Evolutionary conservation across 1,139 yeast genomes (phyloP).

Genomic region (Ogataea hybrid): DNA sequence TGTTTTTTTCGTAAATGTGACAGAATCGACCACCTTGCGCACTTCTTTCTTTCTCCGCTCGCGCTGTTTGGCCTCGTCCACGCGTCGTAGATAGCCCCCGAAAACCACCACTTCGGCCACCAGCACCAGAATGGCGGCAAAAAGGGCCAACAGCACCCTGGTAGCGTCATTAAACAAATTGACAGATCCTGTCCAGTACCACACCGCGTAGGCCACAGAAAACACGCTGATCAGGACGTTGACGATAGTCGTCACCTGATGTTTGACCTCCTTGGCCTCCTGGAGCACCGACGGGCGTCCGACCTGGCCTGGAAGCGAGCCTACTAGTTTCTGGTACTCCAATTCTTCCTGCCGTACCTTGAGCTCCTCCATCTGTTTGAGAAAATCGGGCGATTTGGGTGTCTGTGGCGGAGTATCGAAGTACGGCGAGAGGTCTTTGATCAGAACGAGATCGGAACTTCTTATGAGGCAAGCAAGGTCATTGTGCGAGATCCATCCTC

Average conservation of each 20-base stretch:
- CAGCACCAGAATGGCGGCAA: constrained; percentile 68
- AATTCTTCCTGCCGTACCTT: constrained; percentile 55
- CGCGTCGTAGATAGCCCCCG: constrained; percentile 67
- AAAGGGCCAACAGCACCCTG: constrained; percentile 66
- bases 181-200: constrained; percentile 86
- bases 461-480: constrained; percentile 19
- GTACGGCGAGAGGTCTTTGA: constrained; percentile 33
- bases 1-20: constrained; percentile 19
- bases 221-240: constrained; percentile 75
- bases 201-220: constrained; percentile 83
- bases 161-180: constrained; percentile 49
- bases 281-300: background rate
- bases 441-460: background rate
- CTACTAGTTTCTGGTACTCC: constrained; percentile 62
- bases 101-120: constrained; percentile 93
- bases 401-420: constrained; percentile 27
- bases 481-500: constrained; percentile 25
- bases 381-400: constrained; percentile 61
- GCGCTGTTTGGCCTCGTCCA: constrained; percentile 62
- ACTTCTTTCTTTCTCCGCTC: constrained; percentile 62
- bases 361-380: constrained; percentile 54
- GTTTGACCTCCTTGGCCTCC: constrained; percentile 63
- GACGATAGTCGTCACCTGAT: constrained; percentile 78
- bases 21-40: constrained; percentile 47
- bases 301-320: constrained; percentile 24